These are phyloP conservation scores for Theobroma cacao DNA, from an alignment of 345 rosid genomes.

Conservation along the genomic window DNA sequence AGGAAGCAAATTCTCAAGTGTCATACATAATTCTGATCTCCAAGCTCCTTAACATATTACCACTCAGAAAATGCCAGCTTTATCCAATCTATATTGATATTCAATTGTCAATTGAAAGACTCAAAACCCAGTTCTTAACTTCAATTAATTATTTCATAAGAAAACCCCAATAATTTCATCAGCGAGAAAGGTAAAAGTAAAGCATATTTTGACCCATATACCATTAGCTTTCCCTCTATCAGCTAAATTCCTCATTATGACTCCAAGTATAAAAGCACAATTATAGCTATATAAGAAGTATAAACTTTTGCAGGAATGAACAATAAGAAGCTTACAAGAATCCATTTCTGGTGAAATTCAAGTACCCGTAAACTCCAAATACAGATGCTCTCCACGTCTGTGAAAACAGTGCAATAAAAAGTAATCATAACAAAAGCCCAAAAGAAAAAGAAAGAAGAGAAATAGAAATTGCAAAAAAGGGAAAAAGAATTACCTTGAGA, in stretches of 20 bases:
- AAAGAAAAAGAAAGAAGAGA: neutral
- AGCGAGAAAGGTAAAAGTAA: neutral
- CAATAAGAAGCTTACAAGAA: conserved; percentile 53
- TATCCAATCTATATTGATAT: neutral
- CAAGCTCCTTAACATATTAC: neutral
- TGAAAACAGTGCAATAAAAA: neutral
- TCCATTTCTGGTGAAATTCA: conserved; percentile 78
- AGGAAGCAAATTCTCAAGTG: neutral
- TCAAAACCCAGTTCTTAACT: neutral
- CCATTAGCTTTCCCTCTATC: neutral
- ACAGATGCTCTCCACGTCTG: conserved; percentile 82
- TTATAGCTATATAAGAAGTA: neutral
- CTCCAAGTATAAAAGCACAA: neutral
- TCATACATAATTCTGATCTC: neutral
- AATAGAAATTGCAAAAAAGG: neutral
- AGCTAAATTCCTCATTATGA: neutral
- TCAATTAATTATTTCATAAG: neutral
- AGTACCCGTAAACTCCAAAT: conserved; percentile 71
- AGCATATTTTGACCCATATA: neutral
- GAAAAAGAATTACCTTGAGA: conserved; percentile 42
- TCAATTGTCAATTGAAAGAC: neutral
- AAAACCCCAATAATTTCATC: neutral
- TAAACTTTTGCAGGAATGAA: neutral
- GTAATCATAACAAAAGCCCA: neutral
- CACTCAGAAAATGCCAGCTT: neutral